Conservation (phyloP, 192 early-diverging fungal species). For the Backusella psychrophila region DNA sequence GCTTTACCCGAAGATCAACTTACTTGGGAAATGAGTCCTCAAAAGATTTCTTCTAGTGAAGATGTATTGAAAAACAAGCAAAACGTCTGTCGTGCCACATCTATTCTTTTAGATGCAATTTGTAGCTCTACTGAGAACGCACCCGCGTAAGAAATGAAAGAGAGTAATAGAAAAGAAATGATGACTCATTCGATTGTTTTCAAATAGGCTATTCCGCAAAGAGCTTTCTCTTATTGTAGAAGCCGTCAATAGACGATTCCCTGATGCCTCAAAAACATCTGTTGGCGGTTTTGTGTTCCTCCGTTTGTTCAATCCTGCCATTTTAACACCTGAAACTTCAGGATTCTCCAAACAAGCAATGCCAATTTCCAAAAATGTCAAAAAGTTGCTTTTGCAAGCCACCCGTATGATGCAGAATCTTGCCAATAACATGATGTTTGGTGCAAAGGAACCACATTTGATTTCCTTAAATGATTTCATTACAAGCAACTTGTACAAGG, state of each 20-base stretch:
- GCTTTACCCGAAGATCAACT: conserved; percentile 37
- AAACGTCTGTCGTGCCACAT: conserved; percentile 71
- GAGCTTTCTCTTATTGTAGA: conserved; percentile 76
- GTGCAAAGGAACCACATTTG: conserved; percentile 93
- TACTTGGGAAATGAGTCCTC: conserved; percentile 87
- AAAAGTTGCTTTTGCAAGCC: conserved; percentile 80
- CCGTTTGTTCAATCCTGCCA: conserved; percentile 91
- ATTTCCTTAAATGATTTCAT: conserved; percentile 85
- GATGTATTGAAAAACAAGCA: conserved; percentile 66
- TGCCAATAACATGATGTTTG: conserved; percentile 97
- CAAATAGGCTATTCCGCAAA: conserved; percentile 58
- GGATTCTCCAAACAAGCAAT: conserved; percentile 61
- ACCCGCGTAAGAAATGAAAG: conserved; percentile 44
- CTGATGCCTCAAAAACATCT: conserved; percentile 76
- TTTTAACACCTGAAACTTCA: conserved; percentile 83
- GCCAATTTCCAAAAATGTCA: conserved; percentile 64
- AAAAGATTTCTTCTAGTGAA: conserved; percentile 61
- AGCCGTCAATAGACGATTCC: conserved; percentile 76
- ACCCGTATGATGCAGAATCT: conserved; percentile 97
- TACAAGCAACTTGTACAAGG: conserved; percentile 71
- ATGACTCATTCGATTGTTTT: neutral
- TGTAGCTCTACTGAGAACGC: conserved; percentile 62
- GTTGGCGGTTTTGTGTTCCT: conserved; percentile 95
- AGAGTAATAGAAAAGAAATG: neutral
- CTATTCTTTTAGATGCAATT: conserved; percentile 80